Evolutionary conservation across 2,329 filamentous ascomycete genomes (phyloP).

Genomic region (Colletotrichum sp.): DNA sequence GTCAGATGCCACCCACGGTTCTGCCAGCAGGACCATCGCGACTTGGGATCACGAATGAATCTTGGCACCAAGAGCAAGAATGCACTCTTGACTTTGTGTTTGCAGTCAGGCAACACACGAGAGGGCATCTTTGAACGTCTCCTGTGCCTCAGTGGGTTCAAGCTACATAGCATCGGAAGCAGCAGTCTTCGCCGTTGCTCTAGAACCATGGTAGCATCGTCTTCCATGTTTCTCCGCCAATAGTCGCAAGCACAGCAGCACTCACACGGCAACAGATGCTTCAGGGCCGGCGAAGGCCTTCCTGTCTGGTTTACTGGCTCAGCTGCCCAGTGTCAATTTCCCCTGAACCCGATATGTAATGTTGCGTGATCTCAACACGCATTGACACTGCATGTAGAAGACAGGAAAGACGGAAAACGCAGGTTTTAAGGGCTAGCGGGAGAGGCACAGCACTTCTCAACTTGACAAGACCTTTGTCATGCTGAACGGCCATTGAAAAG

Average conservation of each 20-base stretch:
- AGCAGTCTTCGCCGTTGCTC: background rate
- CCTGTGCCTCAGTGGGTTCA: background rate
- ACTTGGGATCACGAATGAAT: too few species aligned
- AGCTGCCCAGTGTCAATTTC: background rate
- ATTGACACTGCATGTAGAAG: too few species aligned
- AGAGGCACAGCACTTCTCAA: rapidly evolving
- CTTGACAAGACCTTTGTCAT: too few species aligned
- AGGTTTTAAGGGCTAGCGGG: background rate
- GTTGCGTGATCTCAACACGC: background rate
- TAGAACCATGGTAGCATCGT: background rate
- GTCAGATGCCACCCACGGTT: background rate
- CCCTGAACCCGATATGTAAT: background rate
- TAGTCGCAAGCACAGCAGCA: background rate
- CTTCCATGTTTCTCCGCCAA: background rate
- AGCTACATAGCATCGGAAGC: background rate
- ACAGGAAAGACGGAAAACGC: too few species aligned
- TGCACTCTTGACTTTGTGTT: rapidly evolving
- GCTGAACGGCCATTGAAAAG: too few species aligned
- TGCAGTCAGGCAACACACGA: background rate
- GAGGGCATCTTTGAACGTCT: background rate
- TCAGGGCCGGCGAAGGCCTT: background rate
- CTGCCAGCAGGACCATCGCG: background rate
- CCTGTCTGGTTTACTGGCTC: background rate
- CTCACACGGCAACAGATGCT: background rate
- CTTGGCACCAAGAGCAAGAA: background rate